Evolutionary conservation across 495 filamentous ascomycete species (phyloP), one percentile per base, ranked within the genome.

Genomic region (Viridothelium virens): DNA sequence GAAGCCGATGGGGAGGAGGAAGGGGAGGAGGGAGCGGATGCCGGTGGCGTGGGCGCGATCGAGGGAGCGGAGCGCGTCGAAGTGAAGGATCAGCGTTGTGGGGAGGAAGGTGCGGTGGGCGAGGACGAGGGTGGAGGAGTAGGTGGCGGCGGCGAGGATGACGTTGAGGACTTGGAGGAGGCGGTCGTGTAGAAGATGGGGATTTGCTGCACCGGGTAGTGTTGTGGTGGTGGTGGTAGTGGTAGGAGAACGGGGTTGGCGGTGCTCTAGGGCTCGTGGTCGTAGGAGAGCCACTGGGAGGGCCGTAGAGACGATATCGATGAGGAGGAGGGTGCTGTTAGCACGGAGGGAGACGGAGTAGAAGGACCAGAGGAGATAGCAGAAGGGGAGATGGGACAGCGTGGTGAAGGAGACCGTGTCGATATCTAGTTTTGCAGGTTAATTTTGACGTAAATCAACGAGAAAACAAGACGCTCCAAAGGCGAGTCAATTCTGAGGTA

Each of bases 201-300:
- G 84, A 77, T 92, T 90, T 33, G 53, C 53, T 25, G 25, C 25
- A 25, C 25, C 25, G 25, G 25, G 25, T 25, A 25, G 25, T 25
- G 25, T 36, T 11, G 4, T 31, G 53, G 53, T 9, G 62, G 85
- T 81, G 44, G 86, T 79, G 14, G 73, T 63, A 36, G 69, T 67
- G 16, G 74, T 69, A 2, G 78, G 73, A 0, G 78, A 73, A 63
- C 75, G 77, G n/a, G 83, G 77, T 2, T 84, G 77, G 66, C 84
- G 79, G 74, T 92, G 89, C 18, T 83, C 81, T 31, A 78, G 80
- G 62, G 85, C 84, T 34, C 85, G 78, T 18, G 82, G 81, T 38
- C 89, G 88, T 31, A 94, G 77, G 61, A 91, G 81, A 53, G 80
- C 76, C 74, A 93, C 90, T 4, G 92, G 90, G 48, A 91, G 71